Evolutionary conservation across 2,329 filamentous ascomycete species (phyloP).

Genomic region (Aureobasidium sp.): DNA sequence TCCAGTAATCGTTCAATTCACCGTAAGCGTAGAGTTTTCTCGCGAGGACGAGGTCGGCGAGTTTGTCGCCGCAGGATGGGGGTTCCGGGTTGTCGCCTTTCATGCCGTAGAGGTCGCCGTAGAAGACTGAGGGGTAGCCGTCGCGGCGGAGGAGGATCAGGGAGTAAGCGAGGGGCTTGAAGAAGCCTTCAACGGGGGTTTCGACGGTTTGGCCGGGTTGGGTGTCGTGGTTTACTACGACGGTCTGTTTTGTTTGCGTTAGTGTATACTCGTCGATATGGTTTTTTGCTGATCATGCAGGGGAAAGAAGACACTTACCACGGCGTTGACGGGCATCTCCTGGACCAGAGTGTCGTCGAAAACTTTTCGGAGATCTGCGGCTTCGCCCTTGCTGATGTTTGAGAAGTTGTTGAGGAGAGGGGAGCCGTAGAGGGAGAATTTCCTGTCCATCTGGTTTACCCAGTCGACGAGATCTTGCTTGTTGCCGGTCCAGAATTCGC

Average conservation of each 20-base stretch:
- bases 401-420: slow-evolving; percentile 62
- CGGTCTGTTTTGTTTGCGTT: slow-evolving; percentile 30
- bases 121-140: slow-evolving; percentile 61
- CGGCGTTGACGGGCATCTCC: slow-evolving; percentile 45
- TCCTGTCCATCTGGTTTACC: slow-evolving; percentile 36
- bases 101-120: slow-evolving; percentile 60
- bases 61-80: slow-evolving; percentile 34
- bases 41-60: slow-evolving; percentile 51
- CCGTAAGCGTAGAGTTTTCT: slow-evolving; percentile 59
- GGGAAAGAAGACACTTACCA: slow-evolving; percentile 22
- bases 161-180: slow-evolving; percentile 64
- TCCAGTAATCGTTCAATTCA: slow-evolving; percentile 53
- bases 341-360: slow-evolving; percentile 54
- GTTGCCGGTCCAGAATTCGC: slow-evolving; percentile 58
- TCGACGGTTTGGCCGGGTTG: slow-evolving; percentile 54
- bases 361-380: slow-evolving; percentile 48
- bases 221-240: slow-evolving; percentile 67
- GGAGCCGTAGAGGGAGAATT: slow-evolving; percentile 49
- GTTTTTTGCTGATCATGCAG: background rate
- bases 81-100: slow-evolving; percentile 40
- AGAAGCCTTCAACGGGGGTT: slow-evolving; percentile 54
- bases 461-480: slow-evolving; percentile 47
- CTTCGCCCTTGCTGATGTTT: slow-evolving; percentile 27
- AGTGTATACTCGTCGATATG: no score
- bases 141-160: slow-evolving; percentile 58